Base-by-base conservation (phyloP, 345 rosid genomes). In the Adansonia digitata region DNA sequence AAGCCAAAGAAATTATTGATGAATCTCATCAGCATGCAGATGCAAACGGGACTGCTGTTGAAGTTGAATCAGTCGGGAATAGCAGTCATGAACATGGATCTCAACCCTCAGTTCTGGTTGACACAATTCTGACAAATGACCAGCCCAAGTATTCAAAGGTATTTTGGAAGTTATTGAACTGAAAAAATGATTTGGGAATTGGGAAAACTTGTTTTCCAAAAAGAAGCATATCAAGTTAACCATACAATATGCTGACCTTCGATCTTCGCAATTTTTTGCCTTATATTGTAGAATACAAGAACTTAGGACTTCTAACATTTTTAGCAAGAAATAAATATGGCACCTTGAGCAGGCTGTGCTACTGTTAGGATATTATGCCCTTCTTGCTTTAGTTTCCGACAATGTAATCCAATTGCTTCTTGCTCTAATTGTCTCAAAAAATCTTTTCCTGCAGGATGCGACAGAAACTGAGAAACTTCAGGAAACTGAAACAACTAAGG, bases 61-160 rank as follows among this genome's bases (percentile, higher is more conserved):
- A 73, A 34, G 69, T 81, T 10, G 86, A 82, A 76, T 73, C 81
- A 56, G 78, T 74, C 11, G 86, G 76, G 68, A 78, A 27, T 49
- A 79, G 78, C 40, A 74, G 74, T 55, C 49, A 71, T 24, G 69
- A 74, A 42, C 37, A 26, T 26, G 27, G 13, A 57, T 66, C 56
- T 42, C 81, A 77, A 69, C 45, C 82, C n/a, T 7, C 82, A 7
- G 71, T 20, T 39, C 77, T 71, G 43, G 72, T 70, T 71, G 80
- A 68, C 45, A 61, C 64, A 14, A 71, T 48, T 66, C 66, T 55
- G 68, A 55, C 29, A 31, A 79, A 74, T 39, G 77, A 78, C n/a
- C 74, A 80, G 59, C 15, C 81, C 51, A 43, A 74, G 76, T 86
- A 84, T 67, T 56, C 78, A 70, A 82, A 83, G 89, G 91, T 88